phyloP scores from a whole-genome alignment of 805 yeast genomes.

The Phaffomyces thermotolerans region DNA sequence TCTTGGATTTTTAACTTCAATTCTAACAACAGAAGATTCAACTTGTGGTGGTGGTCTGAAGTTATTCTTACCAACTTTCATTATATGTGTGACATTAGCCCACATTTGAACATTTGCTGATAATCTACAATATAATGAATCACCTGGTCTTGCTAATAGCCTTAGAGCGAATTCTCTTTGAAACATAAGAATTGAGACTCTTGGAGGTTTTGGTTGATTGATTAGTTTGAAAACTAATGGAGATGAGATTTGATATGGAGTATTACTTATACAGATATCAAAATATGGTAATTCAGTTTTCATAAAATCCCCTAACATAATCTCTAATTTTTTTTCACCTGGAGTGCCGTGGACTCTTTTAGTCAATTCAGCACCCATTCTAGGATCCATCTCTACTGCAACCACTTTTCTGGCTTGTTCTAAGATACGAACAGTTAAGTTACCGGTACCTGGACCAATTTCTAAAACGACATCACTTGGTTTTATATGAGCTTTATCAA shows the following conservation, averaged over 20 bases:
- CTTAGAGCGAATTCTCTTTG: slow-evolving; percentile 96
- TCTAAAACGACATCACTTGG: slow-evolving; percentile 92
- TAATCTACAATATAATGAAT: slow-evolving; percentile 80
- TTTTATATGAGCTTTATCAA: slow-evolving; percentile 87
- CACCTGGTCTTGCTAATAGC: slow-evolving; percentile 94
- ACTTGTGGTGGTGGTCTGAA: slow-evolving; percentile 98
- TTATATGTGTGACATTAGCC: slow-evolving; percentile 97
- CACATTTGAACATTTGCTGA: slow-evolving; percentile 99
- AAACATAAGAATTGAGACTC: slow-evolving; percentile 93
- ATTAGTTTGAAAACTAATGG: slow-evolving; percentile 90
- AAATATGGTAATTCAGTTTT: slow-evolving; percentile 91
- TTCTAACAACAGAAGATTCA: slow-evolving; percentile 90
- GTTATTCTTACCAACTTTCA: slow-evolving; percentile 96
- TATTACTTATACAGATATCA: slow-evolving; percentile 93
- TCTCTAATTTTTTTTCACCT: slow-evolving; percentile 82
- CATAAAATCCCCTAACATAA: slow-evolving; percentile 91
- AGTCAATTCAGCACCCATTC: slow-evolving; percentile 98
- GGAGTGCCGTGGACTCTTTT: slow-evolving; percentile 98
- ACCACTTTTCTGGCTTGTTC: slow-evolving; percentile 92
- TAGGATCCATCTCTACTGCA: slow-evolving; percentile 98
- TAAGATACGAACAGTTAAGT: slow-evolving; percentile 83
- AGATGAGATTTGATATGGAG: slow-evolving; percentile 96
- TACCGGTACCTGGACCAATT: slow-evolving; percentile 99
- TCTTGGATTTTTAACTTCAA: slow-evolving; percentile 86
- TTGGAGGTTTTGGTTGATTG: slow-evolving; percentile 88